Base-by-base conservation (phyloP, 176 grass and related monocot species). In the Bromus sterilis region DNA sequence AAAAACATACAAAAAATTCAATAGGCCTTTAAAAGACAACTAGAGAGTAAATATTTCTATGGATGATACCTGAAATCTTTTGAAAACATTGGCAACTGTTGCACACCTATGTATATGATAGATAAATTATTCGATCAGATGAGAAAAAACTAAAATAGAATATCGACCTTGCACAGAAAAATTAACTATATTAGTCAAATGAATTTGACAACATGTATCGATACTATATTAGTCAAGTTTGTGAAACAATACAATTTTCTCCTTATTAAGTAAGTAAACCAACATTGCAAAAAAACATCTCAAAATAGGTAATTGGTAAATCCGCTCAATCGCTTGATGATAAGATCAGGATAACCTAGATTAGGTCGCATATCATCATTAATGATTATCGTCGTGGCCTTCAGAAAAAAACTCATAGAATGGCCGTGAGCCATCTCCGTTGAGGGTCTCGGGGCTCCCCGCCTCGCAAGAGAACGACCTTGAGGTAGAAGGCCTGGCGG, bases 361-460 rank as follows among this genome's bases (percentile, higher is more conserved):
- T 34, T 2, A 34, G 4, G 33, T 34, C 4, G 33, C 33, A 34
- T 34, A 34, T 34, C 2, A 34, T 4, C 2, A 34, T 34, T 4
- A 34, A 3, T 2, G 8, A 39, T 10, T 28, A 41, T 11, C 29
- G 3, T 36, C 42, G 2, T 6, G 23, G 48, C 82, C 87, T 44
- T 71, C 42, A 41, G 53, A 1, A 92, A 76, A 75, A 92, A n/a
- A 89, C 34, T 92, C 72, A 31, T 89, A 83, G 67, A 83, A 79
- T 10, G 67, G 67, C 15, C 44, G 78, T 34, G 53, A 34, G 2
- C 3, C 48, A 18, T 70, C 79, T 20, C 51, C 76, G 12, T 77
- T 40, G 18, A 25, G 29, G 40, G 56, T 48, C 11, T 53, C 77
- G 5, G 40, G 60, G 7, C 7, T 34, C 4, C 4, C 4, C 33